phyloP scores from a whole-genome alignment of 768 basidiomycete species.

The Phaffia australis region DNA sequence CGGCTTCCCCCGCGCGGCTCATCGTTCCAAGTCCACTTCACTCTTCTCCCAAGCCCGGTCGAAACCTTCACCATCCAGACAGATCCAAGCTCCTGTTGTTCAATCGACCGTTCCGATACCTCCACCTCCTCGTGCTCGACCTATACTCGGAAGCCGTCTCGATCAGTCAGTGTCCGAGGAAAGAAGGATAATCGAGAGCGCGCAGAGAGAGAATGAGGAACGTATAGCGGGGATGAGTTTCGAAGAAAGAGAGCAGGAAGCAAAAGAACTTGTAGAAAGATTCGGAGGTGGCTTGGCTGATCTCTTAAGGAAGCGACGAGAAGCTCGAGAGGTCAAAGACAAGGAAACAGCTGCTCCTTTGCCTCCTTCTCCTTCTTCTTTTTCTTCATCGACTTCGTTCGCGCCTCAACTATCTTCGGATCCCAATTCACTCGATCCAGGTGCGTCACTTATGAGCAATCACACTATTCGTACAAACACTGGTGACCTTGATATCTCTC shows the following conservation, averaged over 20 bases:
- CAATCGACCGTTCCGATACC: no score
- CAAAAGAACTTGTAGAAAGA: conserved; percentile 54
- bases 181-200: conserved; percentile 42
- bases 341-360: conserved; percentile 21
- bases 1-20: no score
- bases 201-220: conserved; percentile 54
- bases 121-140: no score
- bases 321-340: conserved; percentile 41
- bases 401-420: neutral
- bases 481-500: conserved; percentile 27
- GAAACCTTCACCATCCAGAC: no score
- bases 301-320: conserved; percentile 49
- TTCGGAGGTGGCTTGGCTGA: conserved; percentile 60
- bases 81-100: no score
- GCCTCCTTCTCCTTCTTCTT: no score
- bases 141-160: no score
- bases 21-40: no score
- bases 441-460: conserved; percentile 24
- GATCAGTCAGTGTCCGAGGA: conserved; percentile 40
- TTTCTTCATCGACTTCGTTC: no score
- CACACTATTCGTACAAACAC: conserved; percentile 21
- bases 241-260: conserved; percentile 58
- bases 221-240: conserved; percentile 58
- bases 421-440: neutral
- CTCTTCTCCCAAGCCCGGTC: no score